Evolutionary conservation across 1,139 yeast genomes (phyloP), one percentile per base, ranked within the genome.

Genomic region (Candida sp.): DNA sequence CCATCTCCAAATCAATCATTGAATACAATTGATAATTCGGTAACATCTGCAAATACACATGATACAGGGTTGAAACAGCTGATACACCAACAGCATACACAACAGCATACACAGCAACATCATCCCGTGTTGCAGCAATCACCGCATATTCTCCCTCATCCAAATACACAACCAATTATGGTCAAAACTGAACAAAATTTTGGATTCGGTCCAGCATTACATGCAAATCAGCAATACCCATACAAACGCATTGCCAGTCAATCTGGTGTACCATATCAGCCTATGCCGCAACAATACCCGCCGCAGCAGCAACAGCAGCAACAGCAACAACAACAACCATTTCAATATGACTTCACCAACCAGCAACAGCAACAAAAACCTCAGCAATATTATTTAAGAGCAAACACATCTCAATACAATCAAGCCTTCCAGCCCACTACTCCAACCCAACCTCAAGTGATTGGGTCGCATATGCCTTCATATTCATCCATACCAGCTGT

Each of bases 201-300:
- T 15, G 40, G 35, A 22, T 41, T 36, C 30, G 40, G 33, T 6
- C 30, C 39, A 4, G 34, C 36, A n/a, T 29, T 37, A 21, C 43
- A 41, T 19, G 50, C 38, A 11, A 29, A 41, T 15, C 54, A 48
- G 33, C 50, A 51, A 40, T 38, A 36, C 22, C 38, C 41, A 41
- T 21, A 33, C 39, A 36, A 36, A 34, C 12, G 33, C n/a, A 21
- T 12, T 23, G 25, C 34, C 33, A 29, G 42, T 27, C 21, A 25
- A 33, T 2, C 25, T 12, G 11, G 5, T 21, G 37, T 33, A 21
- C n/a, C 11, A 12, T 36, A 33, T 36, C 29, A 25, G 23, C 12
- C 32, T 7, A 32, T 12, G 19, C 7, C 30, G 29, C 21, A 38
- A 11, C 25, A 35, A 5, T 33, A 30, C 15, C 30, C 15, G 22